Percentiles rank a stretch among this genome's conserved stretches.
Conservation (phyloP, 257 asterid genomes). For the Solanum piurae region DNA sequence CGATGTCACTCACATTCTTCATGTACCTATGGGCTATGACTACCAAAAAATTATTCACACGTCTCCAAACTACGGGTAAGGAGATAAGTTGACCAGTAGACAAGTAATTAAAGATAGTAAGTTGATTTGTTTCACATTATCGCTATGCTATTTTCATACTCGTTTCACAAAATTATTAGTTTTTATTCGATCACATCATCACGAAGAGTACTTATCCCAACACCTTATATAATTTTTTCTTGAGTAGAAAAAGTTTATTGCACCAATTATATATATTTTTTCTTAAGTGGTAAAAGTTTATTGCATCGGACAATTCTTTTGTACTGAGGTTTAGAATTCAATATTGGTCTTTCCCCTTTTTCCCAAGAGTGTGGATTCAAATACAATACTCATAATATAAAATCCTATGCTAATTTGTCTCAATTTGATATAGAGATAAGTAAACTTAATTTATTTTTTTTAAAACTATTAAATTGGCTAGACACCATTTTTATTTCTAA, state of each 20-base stretch:
- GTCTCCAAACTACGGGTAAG: neutral
- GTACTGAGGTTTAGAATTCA: neutral
- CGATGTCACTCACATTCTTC: neutral
- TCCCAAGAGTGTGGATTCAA: neutral
- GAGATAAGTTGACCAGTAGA: neutral
- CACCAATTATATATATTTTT: neutral
- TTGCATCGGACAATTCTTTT: neutral
- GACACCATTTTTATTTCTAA: neutral
- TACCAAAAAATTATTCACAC: too few species aligned
- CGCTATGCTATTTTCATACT: neutral
- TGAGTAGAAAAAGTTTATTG: neutral
- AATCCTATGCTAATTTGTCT: neutral
- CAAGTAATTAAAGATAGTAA: neutral
- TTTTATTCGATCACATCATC: neutral
- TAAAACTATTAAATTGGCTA: neutral
- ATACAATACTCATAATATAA: neutral
- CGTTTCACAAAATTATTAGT: neutral
- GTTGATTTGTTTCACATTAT: neutral
- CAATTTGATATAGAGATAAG: neutral
- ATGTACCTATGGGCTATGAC: neutral
- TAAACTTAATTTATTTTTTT: too few species aligned
- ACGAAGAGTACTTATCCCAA: neutral
- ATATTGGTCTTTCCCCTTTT: neutral
- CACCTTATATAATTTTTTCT: neutral
- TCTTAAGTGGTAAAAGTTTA: too few species aligned